Evolutionary conservation across 805 yeast species (phyloP).

Genomic region (Pichia kluyveri): DNA sequence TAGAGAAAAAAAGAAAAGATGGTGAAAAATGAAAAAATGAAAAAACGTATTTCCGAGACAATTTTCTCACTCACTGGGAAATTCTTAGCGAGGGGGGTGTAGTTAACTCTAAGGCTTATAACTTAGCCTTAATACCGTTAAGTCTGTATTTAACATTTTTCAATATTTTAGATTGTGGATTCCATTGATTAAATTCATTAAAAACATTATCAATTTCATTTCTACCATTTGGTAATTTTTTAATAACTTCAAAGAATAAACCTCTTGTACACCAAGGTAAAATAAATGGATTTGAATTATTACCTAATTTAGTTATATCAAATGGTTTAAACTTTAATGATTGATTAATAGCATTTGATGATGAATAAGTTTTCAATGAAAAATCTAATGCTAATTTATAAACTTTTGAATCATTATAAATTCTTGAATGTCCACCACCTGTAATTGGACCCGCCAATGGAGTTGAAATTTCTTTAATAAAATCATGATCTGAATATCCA

Average conservation of each 20-base stretch:
- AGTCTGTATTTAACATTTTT: constrained; percentile 68
- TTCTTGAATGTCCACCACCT: constrained; percentile 90
- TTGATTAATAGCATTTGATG: constrained; percentile 16
- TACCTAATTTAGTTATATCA: constrained; percentile 55
- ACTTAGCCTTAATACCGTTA: constrained; percentile 27
- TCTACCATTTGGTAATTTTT: constrained; percentile 31
- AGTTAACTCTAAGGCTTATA: neutral
- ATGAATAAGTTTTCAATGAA: constrained; percentile 57
- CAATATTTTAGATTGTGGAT: constrained; percentile 71
- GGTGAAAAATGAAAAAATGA: no score
- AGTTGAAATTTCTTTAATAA: constrained; percentile 72
- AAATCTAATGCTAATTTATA: constrained; percentile 72
- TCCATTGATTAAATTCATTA: constrained; percentile 75
- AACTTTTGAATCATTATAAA: constrained; percentile 78
- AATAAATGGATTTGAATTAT: constrained; percentile 59
- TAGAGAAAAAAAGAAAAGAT: neutral
- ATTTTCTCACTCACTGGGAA: neutral
- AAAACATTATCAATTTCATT: constrained; percentile 53
- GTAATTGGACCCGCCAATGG: constrained; percentile 84
- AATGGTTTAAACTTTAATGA: constrained; percentile 31
- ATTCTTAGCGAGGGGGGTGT: no score
- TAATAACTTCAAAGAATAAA: constrained; percentile 45
- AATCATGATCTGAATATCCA: constrained; percentile 80
- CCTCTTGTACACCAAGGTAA: constrained; percentile 94
- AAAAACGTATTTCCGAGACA: no score